Base-by-base conservation (phyloP, 108 stramenopile genomes). In the Nitzschia putrida region DNA sequence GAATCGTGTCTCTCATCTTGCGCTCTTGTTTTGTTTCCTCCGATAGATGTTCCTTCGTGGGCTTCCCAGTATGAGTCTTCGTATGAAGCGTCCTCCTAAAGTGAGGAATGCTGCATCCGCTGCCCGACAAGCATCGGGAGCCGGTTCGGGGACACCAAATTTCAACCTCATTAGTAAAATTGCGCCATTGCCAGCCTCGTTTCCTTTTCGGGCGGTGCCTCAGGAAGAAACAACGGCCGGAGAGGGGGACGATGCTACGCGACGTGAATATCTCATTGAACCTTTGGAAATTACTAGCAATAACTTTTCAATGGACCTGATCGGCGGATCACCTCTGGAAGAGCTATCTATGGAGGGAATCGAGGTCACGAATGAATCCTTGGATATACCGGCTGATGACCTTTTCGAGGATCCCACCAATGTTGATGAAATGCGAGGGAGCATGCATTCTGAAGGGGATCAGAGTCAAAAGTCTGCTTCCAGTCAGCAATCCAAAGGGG, bases 21-120 rank as follows among this genome's bases (percentile, higher is more conserved):
- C n/a, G n/a, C n/a, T n/a, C n/a, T n/a, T n/a, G n/a, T 25, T 61
- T 43, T 40, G 13, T 43, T 40, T 61, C 60, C 25, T 38, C 34
- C 57, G 43, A 16, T 53, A 75, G 78, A 71, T 84, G 53, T 84
- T 84, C 40, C 69, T 80, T 24, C 72, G 83, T 4, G 79, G 79
- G 12, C 13, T 80, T 37, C 79, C 73, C 10, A 34, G 71, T 22
- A 51, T 75, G 18, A 59, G 61, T 16, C 37, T 60, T 43, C 69
- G 71, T 20, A 80, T 80, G 79, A 49, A 56, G n/a, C 61, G 79
- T 45, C 79, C 74, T 12, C 68, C 73, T 11, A 71, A 74, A 37
- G 64, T 55, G 8, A 61, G 65, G 47, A 51, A 68, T 44, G 49
- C 67, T 24, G 57, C 73, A 2, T 37, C 57, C 0, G 47, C 57